These are phyloP conservation scores for Ophiostoma quercus DNA, from an alignment of 2,329 filamentous ascomycete genomes.

Conservation along the genomic window DNA sequence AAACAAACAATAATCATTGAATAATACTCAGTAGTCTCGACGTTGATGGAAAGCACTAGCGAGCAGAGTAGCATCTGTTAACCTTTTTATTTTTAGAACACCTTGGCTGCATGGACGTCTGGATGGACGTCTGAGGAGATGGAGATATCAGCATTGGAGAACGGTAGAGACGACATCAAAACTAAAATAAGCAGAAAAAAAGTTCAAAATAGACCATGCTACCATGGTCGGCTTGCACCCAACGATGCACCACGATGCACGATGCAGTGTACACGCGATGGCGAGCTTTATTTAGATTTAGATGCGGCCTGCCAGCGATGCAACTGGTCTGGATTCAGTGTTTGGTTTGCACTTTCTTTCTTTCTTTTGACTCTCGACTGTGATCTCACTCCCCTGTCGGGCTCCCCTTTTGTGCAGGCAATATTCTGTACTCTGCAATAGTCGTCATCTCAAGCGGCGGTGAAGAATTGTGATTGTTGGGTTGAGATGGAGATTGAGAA, in stretches of 20 bases:
- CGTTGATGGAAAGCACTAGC: neutral
- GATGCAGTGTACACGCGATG: too few relatives aligned
- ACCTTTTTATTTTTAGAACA: constrained; percentile 13
- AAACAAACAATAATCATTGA: too few relatives aligned
- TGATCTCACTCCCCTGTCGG: neutral
- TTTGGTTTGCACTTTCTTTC: neutral
- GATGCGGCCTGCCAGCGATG: neutral
- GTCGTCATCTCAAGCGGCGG: neutral
- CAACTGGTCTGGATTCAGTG: neutral
- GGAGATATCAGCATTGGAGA: neutral
- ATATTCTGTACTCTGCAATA: neutral
- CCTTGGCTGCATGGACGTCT: neutral
- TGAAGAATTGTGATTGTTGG: neutral
- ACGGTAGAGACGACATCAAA: neutral
- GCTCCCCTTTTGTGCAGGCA: constrained; percentile 9
- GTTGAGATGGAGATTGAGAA: neutral
- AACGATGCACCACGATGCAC: neutral
- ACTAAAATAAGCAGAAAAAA: neutral
- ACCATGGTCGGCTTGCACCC: neutral
- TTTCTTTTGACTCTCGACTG: neutral
- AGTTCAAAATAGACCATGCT: neutral
- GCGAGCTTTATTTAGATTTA: neutral
- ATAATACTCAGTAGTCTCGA: too few relatives aligned
- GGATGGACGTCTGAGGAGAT: neutral
- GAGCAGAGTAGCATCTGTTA: neutral